A percentile compares a stretch with the other conserved stretches of the same genome.
Conservation (phyloP, 129 eudicot genomes). For the Flaveria trinervia region DNA sequence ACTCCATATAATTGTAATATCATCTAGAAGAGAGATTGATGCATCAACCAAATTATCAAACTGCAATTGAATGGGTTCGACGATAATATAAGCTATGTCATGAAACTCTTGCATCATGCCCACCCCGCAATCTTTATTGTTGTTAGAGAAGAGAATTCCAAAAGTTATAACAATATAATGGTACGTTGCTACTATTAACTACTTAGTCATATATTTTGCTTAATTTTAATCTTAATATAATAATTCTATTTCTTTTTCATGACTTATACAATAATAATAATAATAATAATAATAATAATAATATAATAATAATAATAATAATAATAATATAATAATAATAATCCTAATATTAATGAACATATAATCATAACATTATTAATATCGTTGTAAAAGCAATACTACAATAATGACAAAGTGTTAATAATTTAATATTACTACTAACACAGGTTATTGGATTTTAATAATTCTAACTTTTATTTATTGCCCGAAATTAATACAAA, state of each 20-base stretch:
- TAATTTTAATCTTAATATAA: neutral
- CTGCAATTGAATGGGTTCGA: neutral
- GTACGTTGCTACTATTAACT: neutral
- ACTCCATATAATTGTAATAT: no score
- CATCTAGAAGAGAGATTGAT: neutral
- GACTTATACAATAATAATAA: neutral
- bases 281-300: no score
- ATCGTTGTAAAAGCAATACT: no score
- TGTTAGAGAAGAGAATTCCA: neutral
- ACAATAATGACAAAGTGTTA: no score
- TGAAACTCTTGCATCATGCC: slow-evolving; percentile 1
- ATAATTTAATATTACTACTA: no score
- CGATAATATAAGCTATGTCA: neutral
- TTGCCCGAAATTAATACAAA: no score
- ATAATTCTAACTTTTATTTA: no score
- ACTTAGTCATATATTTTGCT: neutral
- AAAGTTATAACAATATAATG: neutral
- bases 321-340: no score
- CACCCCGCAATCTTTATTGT: neutral
- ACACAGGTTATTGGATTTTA: no score
- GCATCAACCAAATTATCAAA: neutral
- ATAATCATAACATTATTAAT: no score
- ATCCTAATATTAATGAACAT: no score
- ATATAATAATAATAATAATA: no score
- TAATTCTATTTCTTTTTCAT: neutral